Evolutionary conservation across 2,329 filamentous ascomycete genomes (phyloP).

Genomic region (Fusarium redolens): DNA sequence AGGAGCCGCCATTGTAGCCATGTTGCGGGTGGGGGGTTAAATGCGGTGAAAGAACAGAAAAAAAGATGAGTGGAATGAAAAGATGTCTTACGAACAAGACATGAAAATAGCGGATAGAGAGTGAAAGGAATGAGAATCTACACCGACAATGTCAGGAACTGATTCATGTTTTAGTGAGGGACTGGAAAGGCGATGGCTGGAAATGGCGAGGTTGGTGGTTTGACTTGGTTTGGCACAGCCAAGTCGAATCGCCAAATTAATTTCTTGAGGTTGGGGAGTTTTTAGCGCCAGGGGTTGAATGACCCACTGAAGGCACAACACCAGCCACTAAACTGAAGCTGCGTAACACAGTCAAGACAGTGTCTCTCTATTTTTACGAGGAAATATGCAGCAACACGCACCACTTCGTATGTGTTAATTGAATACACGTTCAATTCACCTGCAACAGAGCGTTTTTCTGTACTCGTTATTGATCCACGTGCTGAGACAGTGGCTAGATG

Average conservation of each 20-base stretch:
- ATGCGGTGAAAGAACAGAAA: neutral
- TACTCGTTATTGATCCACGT: conserved; percentile 5
- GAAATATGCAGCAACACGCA: neutral
- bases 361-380: neutral
- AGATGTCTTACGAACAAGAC: conserved; percentile 1
- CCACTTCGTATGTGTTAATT: neutral
- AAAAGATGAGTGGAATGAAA: neutral
- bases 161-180: conserved; percentile 26
- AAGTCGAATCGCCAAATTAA: neutral
- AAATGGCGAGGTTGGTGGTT: conserved; percentile 34
- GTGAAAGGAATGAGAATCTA: conserved; percentile 5
- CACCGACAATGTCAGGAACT: neutral
- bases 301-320: conserved; percentile 7
- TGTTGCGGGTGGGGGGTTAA: neutral
- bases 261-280: neutral
- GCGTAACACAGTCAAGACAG: neutral
- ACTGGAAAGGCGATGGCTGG: conserved; percentile 32
- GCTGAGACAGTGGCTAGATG: conserved; percentile 5
- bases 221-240: neutral
- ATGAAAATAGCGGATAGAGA: neutral
- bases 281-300: neutral
- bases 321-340: conserved; percentile 11
- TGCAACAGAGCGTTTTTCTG: neutral
- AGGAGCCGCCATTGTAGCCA: conserved; percentile 35
- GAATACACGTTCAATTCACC: too few relatives aligned